A percentile compares a stretch with the other conserved stretches of the same genome.
Evolutionary conservation across 2,329 filamentous ascomycete species (phyloP).

Genomic region (Hirsutella thompsonii): DNA sequence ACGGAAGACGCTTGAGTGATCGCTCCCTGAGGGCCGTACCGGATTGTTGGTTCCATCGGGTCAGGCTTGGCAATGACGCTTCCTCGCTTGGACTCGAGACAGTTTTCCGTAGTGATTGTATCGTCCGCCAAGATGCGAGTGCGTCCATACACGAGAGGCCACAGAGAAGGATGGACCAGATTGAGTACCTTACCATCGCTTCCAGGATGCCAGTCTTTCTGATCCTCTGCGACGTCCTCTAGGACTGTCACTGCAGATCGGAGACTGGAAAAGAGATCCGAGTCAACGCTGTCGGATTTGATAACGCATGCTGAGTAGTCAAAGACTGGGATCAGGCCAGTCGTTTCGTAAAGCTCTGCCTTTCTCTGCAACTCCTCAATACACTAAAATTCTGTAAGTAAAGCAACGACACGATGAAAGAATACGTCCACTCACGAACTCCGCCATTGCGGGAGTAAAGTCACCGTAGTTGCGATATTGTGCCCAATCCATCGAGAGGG

Average conservation of each 20-base stretch:
- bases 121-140: constrained; percentile 20
- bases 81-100: constrained; percentile 20
- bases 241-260: constrained; percentile 29
- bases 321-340: constrained; percentile 19
- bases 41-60: not conserved
- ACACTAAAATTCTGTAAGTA: constrained; percentile 8
- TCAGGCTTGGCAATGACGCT: constrained; percentile 11
- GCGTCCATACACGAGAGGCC: constrained; percentile 41
- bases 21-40: not conserved
- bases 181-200: constrained; percentile 45
- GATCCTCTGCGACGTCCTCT: constrained; percentile 32
- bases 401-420: too few relatives aligned
- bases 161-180: constrained; percentile 51
- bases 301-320: constrained; percentile 18
- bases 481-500: constrained; percentile 16
- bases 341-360: constrained; percentile 18
- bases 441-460: constrained; percentile 17
- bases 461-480: constrained; percentile 9
- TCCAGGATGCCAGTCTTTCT: constrained; percentile 49
- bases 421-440: constrained; percentile 12
- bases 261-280: constrained; percentile 22
- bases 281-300: constrained; percentile 20
- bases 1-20: not conserved
- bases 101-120: constrained; percentile 21
- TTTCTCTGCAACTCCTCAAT: constrained; percentile 19